A percentile compares a stretch with the other conserved stretches of the same genome.
These are phyloP conservation scores for Fomitopsis serialis DNA, from an alignment of 768 basidiomycete species.

Conservation along the genomic window DNA sequence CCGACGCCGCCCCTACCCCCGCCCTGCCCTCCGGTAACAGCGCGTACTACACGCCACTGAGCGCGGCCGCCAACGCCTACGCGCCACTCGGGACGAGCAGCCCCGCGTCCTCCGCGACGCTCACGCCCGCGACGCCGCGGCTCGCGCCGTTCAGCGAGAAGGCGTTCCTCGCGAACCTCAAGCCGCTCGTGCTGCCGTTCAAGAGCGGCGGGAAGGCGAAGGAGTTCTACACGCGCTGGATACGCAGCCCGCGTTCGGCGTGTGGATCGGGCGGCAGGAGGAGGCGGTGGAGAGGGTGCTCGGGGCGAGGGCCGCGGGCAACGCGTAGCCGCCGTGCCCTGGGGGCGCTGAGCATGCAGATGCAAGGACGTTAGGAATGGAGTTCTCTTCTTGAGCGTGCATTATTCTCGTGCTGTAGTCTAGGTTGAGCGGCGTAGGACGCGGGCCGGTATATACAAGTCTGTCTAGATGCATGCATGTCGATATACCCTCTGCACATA, in stretches of 20 bases:
- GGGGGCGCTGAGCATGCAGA: too few relatives aligned
- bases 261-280: constrained; percentile 78
- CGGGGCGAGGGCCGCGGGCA: constrained; percentile 8
- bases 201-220: constrained; percentile 55
- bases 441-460: not conserved
- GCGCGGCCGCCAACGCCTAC: not conserved
- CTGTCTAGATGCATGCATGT: not conserved
- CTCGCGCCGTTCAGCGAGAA: constrained; percentile 67
- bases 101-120: constrained; percentile 21
- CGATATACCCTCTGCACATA: not conserved
- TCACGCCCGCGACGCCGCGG: constrained; percentile 21
- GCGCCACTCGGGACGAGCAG: not conserved
- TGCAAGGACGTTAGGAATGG: not conserved
- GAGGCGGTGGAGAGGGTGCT: constrained; percentile 59
- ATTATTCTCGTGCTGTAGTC: not conserved
- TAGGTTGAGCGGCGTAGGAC: not conserved
- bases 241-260: constrained; percentile 70
- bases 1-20: not conserved
- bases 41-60: not conserved
- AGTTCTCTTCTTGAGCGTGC: not conserved
- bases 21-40: not conserved
- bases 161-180: constrained; percentile 70
- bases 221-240: constrained; percentile 76
- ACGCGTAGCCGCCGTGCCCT: too few relatives aligned
- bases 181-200: constrained; percentile 68